Percentiles rank a stretch among this genome's conserved stretches.
Evolutionary conservation across 1,284 basidiomycete genomes (phyloP).

Genomic region (Xanthoconium separans): DNA sequence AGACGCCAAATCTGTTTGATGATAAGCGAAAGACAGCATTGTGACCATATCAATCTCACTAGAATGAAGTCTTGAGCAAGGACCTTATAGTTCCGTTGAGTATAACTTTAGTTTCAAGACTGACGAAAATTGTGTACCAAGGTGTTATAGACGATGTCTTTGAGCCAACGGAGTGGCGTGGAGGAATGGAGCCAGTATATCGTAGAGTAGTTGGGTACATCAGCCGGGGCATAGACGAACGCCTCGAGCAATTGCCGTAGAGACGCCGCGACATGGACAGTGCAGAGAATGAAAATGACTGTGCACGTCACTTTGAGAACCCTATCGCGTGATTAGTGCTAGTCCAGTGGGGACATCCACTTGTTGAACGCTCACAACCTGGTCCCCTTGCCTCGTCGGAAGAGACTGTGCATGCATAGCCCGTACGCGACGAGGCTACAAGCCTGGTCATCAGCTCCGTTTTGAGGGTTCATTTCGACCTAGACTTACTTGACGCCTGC

Average conservation of each 20-base stretch:
- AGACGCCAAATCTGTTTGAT: background rate
- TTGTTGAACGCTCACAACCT: background rate
- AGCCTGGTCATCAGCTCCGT: background rate
- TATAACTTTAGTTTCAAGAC: background rate
- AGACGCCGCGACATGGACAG: background rate
- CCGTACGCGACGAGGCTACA: background rate
- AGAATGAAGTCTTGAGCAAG: background rate
- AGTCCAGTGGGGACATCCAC: background rate
- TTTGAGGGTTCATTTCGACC: background rate
- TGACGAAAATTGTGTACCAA: too few species aligned
- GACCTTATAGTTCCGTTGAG: background rate
- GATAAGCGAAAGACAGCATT: too few species aligned
- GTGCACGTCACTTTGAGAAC: background rate
- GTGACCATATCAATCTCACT: background rate
- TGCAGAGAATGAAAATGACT: background rate
- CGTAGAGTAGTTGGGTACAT: background rate
- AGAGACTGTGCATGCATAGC: background rate
- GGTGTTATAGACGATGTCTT: background rate
- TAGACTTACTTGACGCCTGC: background rate
- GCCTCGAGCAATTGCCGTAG: constrained; percentile 1
- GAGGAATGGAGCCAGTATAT: background rate
- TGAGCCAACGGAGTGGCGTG: background rate
- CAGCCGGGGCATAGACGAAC: background rate
- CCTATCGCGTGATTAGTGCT: background rate
- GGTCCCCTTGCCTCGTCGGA: background rate